These are phyloP conservation scores for Trichophyton simii DNA, from an alignment of 2,329 filamentous ascomycete genomes.

Conservation along the genomic window DNA sequence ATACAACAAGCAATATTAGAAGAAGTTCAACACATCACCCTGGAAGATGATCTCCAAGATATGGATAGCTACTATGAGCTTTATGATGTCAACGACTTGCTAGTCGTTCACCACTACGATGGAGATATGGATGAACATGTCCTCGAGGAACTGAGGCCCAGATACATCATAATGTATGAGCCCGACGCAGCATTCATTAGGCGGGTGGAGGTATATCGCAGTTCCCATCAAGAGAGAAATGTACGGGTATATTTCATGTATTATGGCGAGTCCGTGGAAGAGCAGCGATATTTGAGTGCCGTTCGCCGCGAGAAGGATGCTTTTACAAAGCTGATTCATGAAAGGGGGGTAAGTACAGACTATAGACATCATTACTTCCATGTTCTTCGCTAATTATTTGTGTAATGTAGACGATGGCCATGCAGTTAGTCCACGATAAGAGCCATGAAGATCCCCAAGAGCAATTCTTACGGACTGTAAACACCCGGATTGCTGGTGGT, in stretches of 20 bases:
- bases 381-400: not conserved
- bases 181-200: constrained; percentile 90
- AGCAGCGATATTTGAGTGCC: constrained; percentile 79
- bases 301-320: constrained; percentile 93
- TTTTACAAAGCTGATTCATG: constrained; percentile 87
- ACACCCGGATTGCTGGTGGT: constrained; percentile 90
- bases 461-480: constrained; percentile 83
- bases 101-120: constrained; percentile 86
- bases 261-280: constrained; percentile 87
- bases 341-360: constrained; percentile 52
- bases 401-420: constrained; percentile 55
- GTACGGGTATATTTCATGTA: constrained; percentile 95
- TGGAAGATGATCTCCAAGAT: constrained; percentile 68
- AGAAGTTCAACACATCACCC: constrained; percentile 45
- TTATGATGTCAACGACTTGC: constrained; percentile 78
- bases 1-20: constrained; percentile 68
- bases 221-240: constrained; percentile 77
- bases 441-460: constrained; percentile 72
- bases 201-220: constrained; percentile 87
- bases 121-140: constrained; percentile 92
- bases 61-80: constrained; percentile 89
- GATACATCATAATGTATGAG: constrained; percentile 98
- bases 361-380: not conserved
- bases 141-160: constrained; percentile 84
- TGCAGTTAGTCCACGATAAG: constrained; percentile 67